These are phyloP conservation scores for Abrus precatorius DNA, from an alignment of 306 rosid species.

Conservation along the genomic window DNA sequence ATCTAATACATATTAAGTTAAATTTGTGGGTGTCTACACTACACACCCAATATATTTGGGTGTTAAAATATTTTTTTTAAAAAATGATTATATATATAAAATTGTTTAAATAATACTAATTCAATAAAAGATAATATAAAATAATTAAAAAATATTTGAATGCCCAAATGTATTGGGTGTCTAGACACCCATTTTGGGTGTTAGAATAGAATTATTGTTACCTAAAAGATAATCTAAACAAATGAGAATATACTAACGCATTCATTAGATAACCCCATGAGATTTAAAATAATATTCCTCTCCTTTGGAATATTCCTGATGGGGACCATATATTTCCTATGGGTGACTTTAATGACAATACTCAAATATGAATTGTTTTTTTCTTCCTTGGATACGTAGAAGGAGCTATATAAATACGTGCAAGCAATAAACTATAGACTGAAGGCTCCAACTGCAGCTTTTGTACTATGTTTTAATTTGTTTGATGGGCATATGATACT, in stretches of 20 bases:
- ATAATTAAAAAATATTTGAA: no score
- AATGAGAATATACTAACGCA: conserved; percentile 59
- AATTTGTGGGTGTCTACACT: no score
- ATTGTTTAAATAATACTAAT: no score
- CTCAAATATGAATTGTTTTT: not conserved
- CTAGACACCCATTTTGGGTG: no score
- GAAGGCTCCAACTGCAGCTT: conserved; percentile 43
- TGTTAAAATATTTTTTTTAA: no score
- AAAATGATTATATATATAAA: no score
- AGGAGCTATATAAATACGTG: not conserved
- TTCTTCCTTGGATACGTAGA: not conserved
- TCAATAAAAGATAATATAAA: no score
- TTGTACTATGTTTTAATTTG: conserved; percentile 10
- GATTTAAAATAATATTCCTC: conserved; percentile 29
- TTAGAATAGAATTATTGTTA: no score
- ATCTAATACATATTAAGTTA: no score
- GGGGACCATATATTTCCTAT: conserved; percentile 45
- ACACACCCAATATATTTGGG: no score
- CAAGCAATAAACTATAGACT: not conserved
- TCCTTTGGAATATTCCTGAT: conserved; percentile 57
- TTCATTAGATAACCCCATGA: conserved; percentile 30
- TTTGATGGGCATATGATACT: not conserved
- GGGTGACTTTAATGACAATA: conserved; percentile 36
- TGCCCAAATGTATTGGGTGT: no score
- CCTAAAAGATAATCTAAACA: conserved; percentile 58